These are phyloP conservation scores for Soucietia sequanensis DNA, from an alignment of 805 yeast species.

Conservation along the genomic window DNA sequence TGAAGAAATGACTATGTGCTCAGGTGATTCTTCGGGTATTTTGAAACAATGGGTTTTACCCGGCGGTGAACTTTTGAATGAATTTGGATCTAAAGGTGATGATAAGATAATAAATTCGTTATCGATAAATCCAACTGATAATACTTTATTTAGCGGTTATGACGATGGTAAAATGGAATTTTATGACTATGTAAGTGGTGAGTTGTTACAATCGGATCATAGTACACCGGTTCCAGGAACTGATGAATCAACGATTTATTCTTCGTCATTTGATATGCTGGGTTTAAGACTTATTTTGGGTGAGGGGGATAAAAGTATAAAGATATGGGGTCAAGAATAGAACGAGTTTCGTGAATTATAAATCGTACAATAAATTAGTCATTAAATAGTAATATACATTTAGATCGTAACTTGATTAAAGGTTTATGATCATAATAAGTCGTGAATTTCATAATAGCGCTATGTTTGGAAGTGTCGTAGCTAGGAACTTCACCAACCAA, in stretches of 20 bases:
- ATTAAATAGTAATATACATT: no score
- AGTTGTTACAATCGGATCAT: slow-evolving; percentile 50
- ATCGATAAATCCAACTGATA: slow-evolving; percentile 57
- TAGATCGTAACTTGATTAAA: no score
- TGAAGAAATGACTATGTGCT: slow-evolving; percentile 66
- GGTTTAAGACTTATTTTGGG: slow-evolving; percentile 83
- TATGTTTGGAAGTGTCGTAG: slow-evolving; percentile 1
- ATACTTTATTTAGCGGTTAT: slow-evolving; percentile 73
- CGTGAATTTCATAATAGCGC: slow-evolving; percentile 2
- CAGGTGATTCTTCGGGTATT: slow-evolving; percentile 74
- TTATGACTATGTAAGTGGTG: slow-evolving; percentile 76
- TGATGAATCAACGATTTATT: slow-evolving; percentile 61
- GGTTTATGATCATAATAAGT: slow-evolving; percentile 1
- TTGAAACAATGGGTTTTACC: slow-evolving; percentile 84
- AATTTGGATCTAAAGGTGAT: slow-evolving; percentile 49
- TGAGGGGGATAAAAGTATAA: slow-evolving; percentile 85
- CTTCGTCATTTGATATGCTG: slow-evolving; percentile 73
- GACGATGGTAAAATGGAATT: slow-evolving; percentile 79
- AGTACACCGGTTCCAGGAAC: slow-evolving; percentile 72
- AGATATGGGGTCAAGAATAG: slow-evolving; percentile 51
- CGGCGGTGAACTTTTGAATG: slow-evolving; percentile 59
- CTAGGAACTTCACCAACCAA: slow-evolving; percentile 70
- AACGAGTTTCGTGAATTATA: neutral
- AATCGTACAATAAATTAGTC: slow-evolving; percentile 1
- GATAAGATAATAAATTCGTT: slow-evolving; percentile 64